Percentiles rank a stretch among this genome's conserved stretches.
These are phyloP conservation scores for Podospora didyma DNA, from an alignment of 495 filamentous ascomycete species.

Conservation along the genomic window DNA sequence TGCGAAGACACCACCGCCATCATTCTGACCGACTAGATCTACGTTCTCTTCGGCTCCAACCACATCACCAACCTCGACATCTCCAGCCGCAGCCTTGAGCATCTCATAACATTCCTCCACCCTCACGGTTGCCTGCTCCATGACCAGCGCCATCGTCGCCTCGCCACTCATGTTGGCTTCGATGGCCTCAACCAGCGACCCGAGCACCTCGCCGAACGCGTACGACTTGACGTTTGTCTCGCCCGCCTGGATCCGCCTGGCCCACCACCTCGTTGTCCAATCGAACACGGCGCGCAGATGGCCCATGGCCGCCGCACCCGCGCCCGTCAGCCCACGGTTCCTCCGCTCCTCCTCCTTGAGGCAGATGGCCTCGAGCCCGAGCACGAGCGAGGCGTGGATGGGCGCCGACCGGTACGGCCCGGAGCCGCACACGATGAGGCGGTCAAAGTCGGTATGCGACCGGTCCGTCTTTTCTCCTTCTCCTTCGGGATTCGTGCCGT, in stretches of 20 bases:
- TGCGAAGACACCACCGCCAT: background rate
- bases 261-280: slow-evolving; percentile 1
- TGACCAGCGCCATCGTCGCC: background rate
- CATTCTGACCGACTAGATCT: too few relatives aligned
- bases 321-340: background rate
- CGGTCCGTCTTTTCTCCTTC: background rate
- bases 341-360: slow-evolving; percentile 1
- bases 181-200: background rate
- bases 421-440: slow-evolving; percentile 1
- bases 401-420: background rate
- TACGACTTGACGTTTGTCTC: slow-evolving; percentile 7
- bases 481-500: background rate
- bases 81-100: background rate
- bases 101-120: background rate
- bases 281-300: background rate
- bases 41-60: background rate
- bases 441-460: background rate
- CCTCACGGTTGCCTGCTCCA: background rate
- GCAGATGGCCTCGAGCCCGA: background rate
- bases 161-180: background rate
- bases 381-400: background rate
- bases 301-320: background rate
- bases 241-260: background rate
- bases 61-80: background rate
- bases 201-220: background rate